phyloP scores from a whole-genome alignment of 495 filamentous ascomycete genomes.

The Peziza echinospora region DNA sequence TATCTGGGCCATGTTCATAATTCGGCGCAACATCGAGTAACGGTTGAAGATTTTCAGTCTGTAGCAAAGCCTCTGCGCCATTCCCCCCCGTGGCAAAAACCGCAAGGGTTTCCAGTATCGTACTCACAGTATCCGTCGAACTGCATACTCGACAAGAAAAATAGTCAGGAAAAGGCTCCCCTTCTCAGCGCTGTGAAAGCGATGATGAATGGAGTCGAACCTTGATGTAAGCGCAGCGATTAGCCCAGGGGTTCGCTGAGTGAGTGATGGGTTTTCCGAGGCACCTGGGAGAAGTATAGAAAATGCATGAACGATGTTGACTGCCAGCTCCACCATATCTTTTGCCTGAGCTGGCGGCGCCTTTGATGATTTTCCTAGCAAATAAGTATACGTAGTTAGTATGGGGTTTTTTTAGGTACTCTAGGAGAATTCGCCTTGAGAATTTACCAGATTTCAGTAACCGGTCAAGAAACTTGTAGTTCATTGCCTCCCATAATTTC shows the following conservation, averaged over 20 bases:
- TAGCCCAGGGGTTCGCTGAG: constrained; percentile 28
- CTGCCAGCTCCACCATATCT: constrained; percentile 39
- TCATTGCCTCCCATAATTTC: constrained; percentile 31
- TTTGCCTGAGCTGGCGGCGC: constrained; percentile 23
- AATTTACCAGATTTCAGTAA: constrained; percentile 29
- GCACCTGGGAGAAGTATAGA: constrained; percentile 28
- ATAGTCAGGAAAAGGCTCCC: background rate
- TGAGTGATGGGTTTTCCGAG: constrained; percentile 24
- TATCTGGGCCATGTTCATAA: constrained; percentile 28
- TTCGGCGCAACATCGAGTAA: constrained; percentile 32
- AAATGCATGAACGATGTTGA: constrained; percentile 38
- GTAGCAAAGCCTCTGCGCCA: constrained; percentile 27
- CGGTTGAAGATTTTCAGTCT: constrained; percentile 25
- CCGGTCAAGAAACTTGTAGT: constrained; percentile 37
- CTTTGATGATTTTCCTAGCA: constrained; percentile 19
- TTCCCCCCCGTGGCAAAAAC: constrained; percentile 19
- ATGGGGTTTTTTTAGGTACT: background rate
- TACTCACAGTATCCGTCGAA: constrained; percentile 27
- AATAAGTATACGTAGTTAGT: background rate
- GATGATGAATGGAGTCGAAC: constrained; percentile 18
- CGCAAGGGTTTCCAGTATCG: constrained; percentile 33
- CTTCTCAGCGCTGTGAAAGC: background rate
- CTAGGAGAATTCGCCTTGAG: no score
- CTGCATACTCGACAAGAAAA: constrained; percentile 19
- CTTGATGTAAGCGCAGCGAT: constrained; percentile 29